phyloP scores from a whole-genome alignment of 208 protist species.

The Endotrypanum monterogeii region DNA sequence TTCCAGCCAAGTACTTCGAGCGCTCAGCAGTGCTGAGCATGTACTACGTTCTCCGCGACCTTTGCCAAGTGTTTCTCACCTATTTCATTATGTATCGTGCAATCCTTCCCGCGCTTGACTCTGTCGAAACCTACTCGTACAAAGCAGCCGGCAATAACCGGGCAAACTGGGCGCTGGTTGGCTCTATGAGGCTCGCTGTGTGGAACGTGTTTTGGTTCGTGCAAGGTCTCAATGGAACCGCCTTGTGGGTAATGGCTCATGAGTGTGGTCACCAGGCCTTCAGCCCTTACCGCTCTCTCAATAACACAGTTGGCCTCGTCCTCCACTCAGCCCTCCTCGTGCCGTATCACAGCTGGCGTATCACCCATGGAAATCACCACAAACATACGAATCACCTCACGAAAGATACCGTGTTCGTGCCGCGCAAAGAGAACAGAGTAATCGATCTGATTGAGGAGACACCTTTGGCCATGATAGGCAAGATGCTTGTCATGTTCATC shows the following conservation, averaged over 20 bases:
- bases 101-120: constrained; percentile 36
- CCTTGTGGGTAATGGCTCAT: constrained; percentile 94
- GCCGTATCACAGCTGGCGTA: constrained; percentile 94
- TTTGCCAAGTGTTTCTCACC: constrained; percentile 53
- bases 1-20: constrained; percentile 79
- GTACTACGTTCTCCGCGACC: constrained; percentile 63
- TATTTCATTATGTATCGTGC: constrained; percentile 61
- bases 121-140: constrained; percentile 30
- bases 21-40: constrained; percentile 44
- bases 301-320: constrained; percentile 90
- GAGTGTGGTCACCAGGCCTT: constrained; percentile 96
- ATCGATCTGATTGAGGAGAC: constrained; percentile 76
- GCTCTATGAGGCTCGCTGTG: constrained; percentile 31
- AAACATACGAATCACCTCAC: constrained; percentile 94
- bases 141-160: constrained; percentile 1
- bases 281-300: constrained; percentile 65
- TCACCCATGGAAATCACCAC: constrained; percentile 94
- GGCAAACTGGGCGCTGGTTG: constrained; percentile 24
- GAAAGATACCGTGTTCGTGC: constrained; percentile 90
- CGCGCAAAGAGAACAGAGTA: constrained; percentile 56
- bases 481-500: constrained; percentile 72
- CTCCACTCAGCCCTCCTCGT: constrained; percentile 90
- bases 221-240: constrained; percentile 86
- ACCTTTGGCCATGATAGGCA: constrained; percentile 51
- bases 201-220: constrained; percentile 86